Evolutionary conservation across 257 asterid genomes (phyloP).

Genomic region (Primulina tabacum): DNA sequence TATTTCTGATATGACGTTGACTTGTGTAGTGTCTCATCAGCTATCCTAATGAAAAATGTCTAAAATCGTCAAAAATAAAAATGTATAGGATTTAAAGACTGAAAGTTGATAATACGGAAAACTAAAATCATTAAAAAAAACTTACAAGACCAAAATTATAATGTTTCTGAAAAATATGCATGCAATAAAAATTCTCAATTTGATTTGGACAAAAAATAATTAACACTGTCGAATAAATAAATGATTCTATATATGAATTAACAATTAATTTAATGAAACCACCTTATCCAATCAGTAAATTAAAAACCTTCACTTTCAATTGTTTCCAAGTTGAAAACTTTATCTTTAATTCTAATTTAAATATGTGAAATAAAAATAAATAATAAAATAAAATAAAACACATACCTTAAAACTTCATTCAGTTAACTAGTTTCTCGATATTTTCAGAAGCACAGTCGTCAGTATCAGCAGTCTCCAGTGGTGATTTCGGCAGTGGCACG

Average conservation of each 20-base stretch:
- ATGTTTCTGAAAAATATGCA: no score
- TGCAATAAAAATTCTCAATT: no score
- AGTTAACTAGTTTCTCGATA: conserved; percentile 58
- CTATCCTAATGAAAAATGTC: no score
- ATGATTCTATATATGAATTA: not conserved
- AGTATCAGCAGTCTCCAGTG: conserved; percentile 39
- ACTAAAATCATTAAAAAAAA: no score
- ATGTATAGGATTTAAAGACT: no score
- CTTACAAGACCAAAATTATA: no score
- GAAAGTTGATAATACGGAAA: no score
- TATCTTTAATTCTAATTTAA: not conserved
- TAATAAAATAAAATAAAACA: not conserved
- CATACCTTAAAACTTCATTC: conserved; percentile 28
- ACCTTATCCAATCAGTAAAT: not conserved
- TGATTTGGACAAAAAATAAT: no score
- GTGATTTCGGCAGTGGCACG: conserved; percentile 36
- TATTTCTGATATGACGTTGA: no score
- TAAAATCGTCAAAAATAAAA: no score
- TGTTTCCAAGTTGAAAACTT: no score
- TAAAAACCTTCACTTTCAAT: not conserved
- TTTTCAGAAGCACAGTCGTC: conserved; percentile 40
- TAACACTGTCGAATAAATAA: not conserved
- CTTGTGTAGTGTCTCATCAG: no score
- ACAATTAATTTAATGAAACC: not conserved
- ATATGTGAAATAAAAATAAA: not conserved